A percentile compares a stretch with the other conserved stretches of the same genome.
phyloP scores from a whole-genome alignment of 805 yeast genomes.

The Millerago galiae region DNA sequence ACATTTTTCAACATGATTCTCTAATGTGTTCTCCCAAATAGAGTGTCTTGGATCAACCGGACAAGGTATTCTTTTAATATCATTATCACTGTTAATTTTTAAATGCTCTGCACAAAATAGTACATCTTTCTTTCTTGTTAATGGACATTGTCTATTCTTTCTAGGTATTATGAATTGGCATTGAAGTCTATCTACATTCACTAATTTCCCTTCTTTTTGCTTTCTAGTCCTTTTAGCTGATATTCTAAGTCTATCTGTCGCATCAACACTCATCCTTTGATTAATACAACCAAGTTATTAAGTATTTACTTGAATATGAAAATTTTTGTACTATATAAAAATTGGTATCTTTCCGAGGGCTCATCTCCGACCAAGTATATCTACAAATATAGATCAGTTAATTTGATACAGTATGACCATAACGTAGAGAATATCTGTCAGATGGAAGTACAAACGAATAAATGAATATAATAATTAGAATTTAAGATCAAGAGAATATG shows the following conservation, averaged over 20 bases:
- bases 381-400: too few relatives aligned
- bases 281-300: too few relatives aligned
- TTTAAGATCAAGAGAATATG: too few relatives aligned
- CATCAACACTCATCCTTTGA: too few relatives aligned
- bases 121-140: conserved; percentile 46
- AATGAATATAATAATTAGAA: too few relatives aligned
- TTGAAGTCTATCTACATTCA: conserved; percentile 19
- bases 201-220: conserved; percentile 7
- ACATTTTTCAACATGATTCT: conserved; percentile 57
- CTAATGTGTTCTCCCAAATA: conserved; percentile 54
- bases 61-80: conserved; percentile 51
- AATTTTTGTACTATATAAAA: too few relatives aligned
- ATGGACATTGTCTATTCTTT: conserved; percentile 52
- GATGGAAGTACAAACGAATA: too few relatives aligned
- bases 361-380: too few relatives aligned
- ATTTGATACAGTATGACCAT: too few relatives aligned
- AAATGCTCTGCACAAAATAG: conserved; percentile 61
- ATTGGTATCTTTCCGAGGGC: too few relatives aligned
- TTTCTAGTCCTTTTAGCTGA: conserved; percentile 11
- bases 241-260: not conserved
- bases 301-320: too few relatives aligned
- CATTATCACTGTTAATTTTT: conserved; percentile 18
- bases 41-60: conserved; percentile 73
- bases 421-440: too few relatives aligned
- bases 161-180: conserved; percentile 44